A percentile compares a stretch with the other conserved stretches of the same genome.
Evolutionary conservation across 2,329 filamentous ascomycete species (phyloP).

Genomic region (Parafenestella ontariensis): DNA sequence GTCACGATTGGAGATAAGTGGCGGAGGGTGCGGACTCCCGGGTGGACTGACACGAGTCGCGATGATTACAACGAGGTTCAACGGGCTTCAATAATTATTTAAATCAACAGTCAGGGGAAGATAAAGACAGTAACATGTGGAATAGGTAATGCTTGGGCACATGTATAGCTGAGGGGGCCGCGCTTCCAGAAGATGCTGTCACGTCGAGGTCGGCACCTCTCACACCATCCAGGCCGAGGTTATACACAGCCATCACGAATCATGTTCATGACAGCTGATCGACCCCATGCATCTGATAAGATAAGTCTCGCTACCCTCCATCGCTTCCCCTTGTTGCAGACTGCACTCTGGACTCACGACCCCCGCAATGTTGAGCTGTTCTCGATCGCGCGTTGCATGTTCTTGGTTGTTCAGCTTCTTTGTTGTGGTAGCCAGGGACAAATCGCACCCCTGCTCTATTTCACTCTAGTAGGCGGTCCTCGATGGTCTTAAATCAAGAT

Average conservation of each 20-base stretch:
- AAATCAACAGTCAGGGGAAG: background rate
- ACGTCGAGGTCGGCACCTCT: background rate
- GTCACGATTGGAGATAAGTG: constrained; percentile 4
- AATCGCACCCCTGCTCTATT: too few relatives aligned
- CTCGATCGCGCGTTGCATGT: background rate
- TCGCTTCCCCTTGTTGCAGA: background rate
- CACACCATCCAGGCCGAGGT: constrained; percentile 18
- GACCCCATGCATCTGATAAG: background rate
- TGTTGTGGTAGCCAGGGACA: background rate
- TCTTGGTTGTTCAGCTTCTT: background rate
- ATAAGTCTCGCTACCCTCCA: background rate
- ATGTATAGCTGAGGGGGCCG: constrained; percentile 3
- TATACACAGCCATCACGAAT: constrained; percentile 9
- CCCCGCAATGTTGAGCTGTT: background rate
- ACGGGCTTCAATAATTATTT: too few relatives aligned
- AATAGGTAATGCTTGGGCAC: background rate
- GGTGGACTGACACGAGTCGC: background rate
- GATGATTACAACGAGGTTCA: background rate
- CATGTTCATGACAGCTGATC: background rate
- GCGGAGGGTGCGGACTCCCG: constrained; percentile 17
- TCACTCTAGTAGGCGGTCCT: too few relatives aligned
- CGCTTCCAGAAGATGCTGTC: constrained; percentile 30
- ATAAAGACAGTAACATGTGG: background rate
- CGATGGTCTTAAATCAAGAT: too few relatives aligned
- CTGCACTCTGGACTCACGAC: background rate